phyloP scores from a whole-genome alignment of 2,329 filamentous ascomycete genomes.

The Trichoderma sp. region DNA sequence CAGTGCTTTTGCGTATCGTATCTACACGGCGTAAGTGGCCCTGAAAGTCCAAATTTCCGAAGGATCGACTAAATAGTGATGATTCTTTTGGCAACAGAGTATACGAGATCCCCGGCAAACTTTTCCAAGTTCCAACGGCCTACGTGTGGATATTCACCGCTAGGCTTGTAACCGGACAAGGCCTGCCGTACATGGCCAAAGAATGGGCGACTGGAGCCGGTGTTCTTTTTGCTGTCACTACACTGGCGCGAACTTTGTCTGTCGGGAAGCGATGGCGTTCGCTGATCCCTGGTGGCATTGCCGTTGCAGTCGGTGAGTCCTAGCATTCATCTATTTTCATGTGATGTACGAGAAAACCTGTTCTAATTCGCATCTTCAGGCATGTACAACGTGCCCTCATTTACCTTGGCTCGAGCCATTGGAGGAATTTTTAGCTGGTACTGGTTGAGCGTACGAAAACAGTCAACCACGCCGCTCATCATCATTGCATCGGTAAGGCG shows the following conservation, averaged over 20 bases:
- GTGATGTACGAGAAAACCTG: background rate
- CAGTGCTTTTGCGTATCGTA: constrained; percentile 81
- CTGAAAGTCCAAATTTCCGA: background rate
- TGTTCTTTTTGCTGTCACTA: constrained; percentile 70
- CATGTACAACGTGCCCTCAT: constrained; percentile 97
- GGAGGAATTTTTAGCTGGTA: constrained; percentile 77
- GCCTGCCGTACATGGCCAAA: constrained; percentile 78
- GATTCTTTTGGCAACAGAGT: constrained; percentile 53
- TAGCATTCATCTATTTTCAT: constrained; percentile 1
- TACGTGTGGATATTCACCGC: constrained; percentile 99
- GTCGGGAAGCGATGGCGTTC: constrained; percentile 65
- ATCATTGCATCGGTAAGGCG: constrained; percentile 71
- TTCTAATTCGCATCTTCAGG: constrained; percentile 48
- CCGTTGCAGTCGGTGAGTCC: constrained; percentile 82
- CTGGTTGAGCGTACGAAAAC: constrained; percentile 62
- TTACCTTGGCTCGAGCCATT: constrained; percentile 83
- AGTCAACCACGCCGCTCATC: constrained; percentile 74
- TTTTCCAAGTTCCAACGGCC: constrained; percentile 92
- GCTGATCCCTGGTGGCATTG: constrained; percentile 87
- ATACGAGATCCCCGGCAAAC: constrained; percentile 81
- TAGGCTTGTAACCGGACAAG: constrained; percentile 85
- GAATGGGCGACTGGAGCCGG: constrained; percentile 79
- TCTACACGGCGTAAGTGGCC: constrained; percentile 68
- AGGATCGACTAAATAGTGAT: background rate
- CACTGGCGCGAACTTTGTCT: constrained; percentile 65